Percentiles rank a stretch among this genome's conserved stretches.
Conservation (phyloP, 306 rosid genomes). For the Betula pendula region DNA sequence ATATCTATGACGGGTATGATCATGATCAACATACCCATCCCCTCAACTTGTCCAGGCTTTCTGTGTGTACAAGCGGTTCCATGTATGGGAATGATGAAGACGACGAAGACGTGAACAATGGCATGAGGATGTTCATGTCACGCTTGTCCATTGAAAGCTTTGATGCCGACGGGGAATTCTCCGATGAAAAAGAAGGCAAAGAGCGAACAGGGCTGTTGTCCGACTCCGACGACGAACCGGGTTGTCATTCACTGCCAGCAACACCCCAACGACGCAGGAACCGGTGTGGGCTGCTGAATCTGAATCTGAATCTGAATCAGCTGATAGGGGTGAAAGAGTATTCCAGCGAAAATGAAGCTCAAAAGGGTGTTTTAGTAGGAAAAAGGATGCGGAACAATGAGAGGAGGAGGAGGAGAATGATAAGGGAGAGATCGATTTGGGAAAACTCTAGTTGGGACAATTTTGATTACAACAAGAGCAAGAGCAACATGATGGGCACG, state of each 20-base stretch:
- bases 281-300: background rate
- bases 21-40: constrained; percentile 31
- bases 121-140: constrained; percentile 42
- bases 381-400: constrained; percentile 10
- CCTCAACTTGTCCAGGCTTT: constrained; percentile 61
- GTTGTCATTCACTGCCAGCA: constrained; percentile 57
- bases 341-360: constrained; percentile 60
- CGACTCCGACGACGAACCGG: constrained; percentile 57
- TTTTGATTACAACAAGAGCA: constrained; percentile 12
- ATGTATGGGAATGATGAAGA: constrained; percentile 27
- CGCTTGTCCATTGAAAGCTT: constrained; percentile 55
- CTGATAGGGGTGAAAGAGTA: constrained; percentile 40
- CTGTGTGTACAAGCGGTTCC: constrained; percentile 55
- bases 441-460: constrained; percentile 9
- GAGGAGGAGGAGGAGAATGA: constrained; percentile 34
- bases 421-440: constrained; percentile 19
- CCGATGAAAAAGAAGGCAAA: constrained; percentile 30
- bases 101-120: constrained; percentile 22
- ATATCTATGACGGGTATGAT: constrained; percentile 27
- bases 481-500: constrained; percentile 8
- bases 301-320: constrained; percentile 1
- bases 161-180: constrained; percentile 53
- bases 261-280: constrained; percentile 48
- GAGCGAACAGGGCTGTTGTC: constrained; percentile 29
- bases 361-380: constrained; percentile 1